Conservation (phyloP, 306 rosid species). For the Rubus idaeus region DNA sequence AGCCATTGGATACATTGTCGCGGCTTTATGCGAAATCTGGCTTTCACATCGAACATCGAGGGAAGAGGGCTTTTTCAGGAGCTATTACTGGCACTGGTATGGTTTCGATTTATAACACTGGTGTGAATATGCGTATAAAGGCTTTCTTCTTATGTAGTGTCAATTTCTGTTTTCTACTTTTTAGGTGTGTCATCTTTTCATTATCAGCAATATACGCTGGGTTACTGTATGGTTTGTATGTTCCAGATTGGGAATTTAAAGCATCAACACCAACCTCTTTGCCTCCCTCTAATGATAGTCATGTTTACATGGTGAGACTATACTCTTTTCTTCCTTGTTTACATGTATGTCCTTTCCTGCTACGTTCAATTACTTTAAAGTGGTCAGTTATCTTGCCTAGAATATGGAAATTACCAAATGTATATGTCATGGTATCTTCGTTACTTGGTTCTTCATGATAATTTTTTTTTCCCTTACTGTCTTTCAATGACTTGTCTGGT, state of each 20-base stretch:
- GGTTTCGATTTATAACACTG: slow-evolving; percentile 14
- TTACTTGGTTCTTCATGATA: background rate
- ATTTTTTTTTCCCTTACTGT: background rate
- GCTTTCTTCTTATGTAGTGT: background rate
- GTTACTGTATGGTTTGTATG: slow-evolving; percentile 69
- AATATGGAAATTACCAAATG: slow-evolving; percentile 3
- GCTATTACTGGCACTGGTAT: slow-evolving; percentile 66
- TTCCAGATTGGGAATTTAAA: slow-evolving; percentile 88
- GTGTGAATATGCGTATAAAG: background rate
- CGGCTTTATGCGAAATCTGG: slow-evolving; percentile 88
- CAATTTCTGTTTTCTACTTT: slow-evolving; percentile 22
- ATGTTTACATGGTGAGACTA: slow-evolving; percentile 53
- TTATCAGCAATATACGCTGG: slow-evolving; percentile 64
- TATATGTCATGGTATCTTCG: background rate
- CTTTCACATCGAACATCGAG: slow-evolving; percentile 43
- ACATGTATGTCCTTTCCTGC: background rate
- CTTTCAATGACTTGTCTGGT: background rate
- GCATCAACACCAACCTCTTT: slow-evolving; percentile 41
- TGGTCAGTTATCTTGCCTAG: slow-evolving; percentile 1
- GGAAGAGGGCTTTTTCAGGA: slow-evolving; percentile 45
- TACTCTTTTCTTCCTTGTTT: background rate
- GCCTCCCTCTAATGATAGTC: slow-evolving; percentile 35
- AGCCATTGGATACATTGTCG: slow-evolving; percentile 71
- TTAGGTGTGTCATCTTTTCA: slow-evolving; percentile 57
- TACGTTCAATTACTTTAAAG: slow-evolving; percentile 25